These are phyloP conservation scores for Aphanomyces invadans DNA, from an alignment of 352 stramenopile genomes.

Conservation along the genomic window DNA sequence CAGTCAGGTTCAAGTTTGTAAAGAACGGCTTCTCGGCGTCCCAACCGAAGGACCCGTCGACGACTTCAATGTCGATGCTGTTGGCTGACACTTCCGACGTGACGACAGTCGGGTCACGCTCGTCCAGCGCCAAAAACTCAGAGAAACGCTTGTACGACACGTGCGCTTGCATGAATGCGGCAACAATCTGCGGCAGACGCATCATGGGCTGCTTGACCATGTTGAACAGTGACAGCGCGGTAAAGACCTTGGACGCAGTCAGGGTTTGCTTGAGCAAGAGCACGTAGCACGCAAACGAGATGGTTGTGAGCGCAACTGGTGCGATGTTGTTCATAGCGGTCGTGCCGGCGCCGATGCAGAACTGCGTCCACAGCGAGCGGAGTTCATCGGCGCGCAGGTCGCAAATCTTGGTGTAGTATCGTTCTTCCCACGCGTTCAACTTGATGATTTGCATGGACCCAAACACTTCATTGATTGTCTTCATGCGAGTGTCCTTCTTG, in stretches of 20 bases:
- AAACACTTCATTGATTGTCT: conserved; percentile 87
- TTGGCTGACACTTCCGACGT: conserved; percentile 1
- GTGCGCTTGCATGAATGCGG: conserved; percentile 23
- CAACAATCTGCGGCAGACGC: conserved; percentile 22
- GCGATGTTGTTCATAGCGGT: conserved; percentile 24
- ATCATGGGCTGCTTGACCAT: conserved; percentile 27
- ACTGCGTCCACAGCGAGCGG: conserved; percentile 6
- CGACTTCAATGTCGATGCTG: conserved; percentile 37
- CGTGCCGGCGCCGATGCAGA: conserved; percentile 13
- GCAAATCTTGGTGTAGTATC: conserved; percentile 31
- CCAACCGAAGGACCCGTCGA: conserved; percentile 59
- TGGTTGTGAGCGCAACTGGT: conserved; percentile 26
- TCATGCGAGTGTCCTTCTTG: conserved; percentile 82
- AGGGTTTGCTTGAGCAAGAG: conserved; percentile 22
- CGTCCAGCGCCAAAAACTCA: conserved; percentile 27
- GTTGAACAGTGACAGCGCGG: conserved; percentile 27
- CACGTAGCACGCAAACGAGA: conserved; percentile 26
- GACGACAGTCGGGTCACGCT: conserved; percentile 22
- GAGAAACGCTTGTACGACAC: conserved; percentile 29
- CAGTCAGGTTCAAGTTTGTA: conserved; percentile 33
- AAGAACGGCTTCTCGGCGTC: conserved; percentile 29
- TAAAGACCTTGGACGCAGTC: conserved; percentile 28
- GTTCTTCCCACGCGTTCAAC: conserved; percentile 91
- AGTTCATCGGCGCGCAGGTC: conserved; percentile 35
- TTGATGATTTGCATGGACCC: conserved; percentile 93